Evolutionary conservation across 306 rosid genomes (phyloP).

Genomic region (Citrullus amarus): DNA sequence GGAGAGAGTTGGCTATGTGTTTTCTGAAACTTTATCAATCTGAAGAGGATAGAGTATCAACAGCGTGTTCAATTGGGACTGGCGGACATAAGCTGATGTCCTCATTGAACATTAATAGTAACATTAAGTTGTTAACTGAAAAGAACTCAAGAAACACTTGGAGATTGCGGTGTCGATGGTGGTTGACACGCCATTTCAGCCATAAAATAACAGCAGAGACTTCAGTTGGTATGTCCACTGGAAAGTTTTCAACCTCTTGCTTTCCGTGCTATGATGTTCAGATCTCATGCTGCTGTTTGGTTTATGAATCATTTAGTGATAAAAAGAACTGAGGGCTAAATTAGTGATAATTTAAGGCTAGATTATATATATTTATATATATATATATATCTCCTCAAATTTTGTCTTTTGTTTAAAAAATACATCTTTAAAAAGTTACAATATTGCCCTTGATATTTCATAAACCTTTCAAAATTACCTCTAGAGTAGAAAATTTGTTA

Average conservation of each 20-base stretch:
- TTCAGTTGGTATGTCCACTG: conserved; percentile 31
- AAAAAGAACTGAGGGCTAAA: neutral
- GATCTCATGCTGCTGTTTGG: neutral
- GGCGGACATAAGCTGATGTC: conserved; percentile 5
- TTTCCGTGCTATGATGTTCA: neutral
- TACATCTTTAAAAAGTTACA: too few species aligned
- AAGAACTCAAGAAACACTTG: conserved; percentile 40
- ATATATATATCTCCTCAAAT: too few species aligned
- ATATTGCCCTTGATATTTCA: too few species aligned
- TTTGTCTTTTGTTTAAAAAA: too few species aligned
- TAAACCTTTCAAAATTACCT: too few species aligned
- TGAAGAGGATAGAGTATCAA: conserved; percentile 49
- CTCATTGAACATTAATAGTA: conserved; percentile 16
- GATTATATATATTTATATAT: too few species aligned
- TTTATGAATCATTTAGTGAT: neutral
- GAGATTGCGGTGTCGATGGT: conserved; percentile 73
- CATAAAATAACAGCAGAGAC: conserved; percentile 31
- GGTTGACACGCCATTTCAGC: conserved; percentile 56
- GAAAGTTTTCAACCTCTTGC: neutral
- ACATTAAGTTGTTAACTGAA: conserved; percentile 38
- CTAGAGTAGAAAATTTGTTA: too few species aligned
- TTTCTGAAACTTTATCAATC: conserved; percentile 33
- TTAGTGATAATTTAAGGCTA: neutral
- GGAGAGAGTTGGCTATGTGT: conserved; percentile 61
- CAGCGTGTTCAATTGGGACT: conserved; percentile 15